Evolutionary conservation across 2,329 filamentous ascomycete species (phyloP), one percentile per base, ranked within the genome.

Genomic region (Fusarium falciforme): DNA sequence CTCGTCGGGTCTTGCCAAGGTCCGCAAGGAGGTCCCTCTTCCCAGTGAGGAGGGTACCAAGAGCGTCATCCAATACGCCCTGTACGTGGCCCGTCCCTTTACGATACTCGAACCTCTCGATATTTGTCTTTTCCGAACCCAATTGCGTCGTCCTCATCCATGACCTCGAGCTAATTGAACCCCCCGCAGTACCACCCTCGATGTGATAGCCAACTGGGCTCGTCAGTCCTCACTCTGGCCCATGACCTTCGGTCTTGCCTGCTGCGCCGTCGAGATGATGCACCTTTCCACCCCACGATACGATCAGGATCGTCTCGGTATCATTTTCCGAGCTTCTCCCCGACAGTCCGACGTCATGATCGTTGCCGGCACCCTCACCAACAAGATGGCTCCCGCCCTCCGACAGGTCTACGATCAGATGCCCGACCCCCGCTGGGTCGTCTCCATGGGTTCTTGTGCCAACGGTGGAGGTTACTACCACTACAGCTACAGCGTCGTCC

Each of bases 321-420:
- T 97, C 82, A 96, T 97, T 82, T 97, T 96, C 89, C 92, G 94
- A 77, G 94, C 94, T 67, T 96, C 93, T 16, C 94, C 94, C 2
- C 92, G 94, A 74, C 94, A 97, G 84, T 93, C 94, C 70, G 94
- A 97, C 83, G 93, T 97, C 75, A 96, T 97, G 94, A 96, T 97
- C 79, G 94, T 97, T 25, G 94, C 95, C 29, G 95, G 95, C 68
- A 98, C 95, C 33, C 89, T 98, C 71, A 97, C 94, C 77, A 98
- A 98, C 88, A 98, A 98, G 88, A 98, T 98, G 95, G 94, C 94
- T 1, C 94, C 95, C 3, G 95, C 95, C 36, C 86, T 98, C 80
- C 89, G 95, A 83, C 94, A 96, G 85, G 93, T 97, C 71, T 98
- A 98, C 86, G 95, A 98, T 83, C 95, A 97, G 87, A 97, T 97